These are phyloP conservation scores for Hyphopichia homilentoma DNA, from an alignment of 805 yeast species.

Conservation along the genomic window DNA sequence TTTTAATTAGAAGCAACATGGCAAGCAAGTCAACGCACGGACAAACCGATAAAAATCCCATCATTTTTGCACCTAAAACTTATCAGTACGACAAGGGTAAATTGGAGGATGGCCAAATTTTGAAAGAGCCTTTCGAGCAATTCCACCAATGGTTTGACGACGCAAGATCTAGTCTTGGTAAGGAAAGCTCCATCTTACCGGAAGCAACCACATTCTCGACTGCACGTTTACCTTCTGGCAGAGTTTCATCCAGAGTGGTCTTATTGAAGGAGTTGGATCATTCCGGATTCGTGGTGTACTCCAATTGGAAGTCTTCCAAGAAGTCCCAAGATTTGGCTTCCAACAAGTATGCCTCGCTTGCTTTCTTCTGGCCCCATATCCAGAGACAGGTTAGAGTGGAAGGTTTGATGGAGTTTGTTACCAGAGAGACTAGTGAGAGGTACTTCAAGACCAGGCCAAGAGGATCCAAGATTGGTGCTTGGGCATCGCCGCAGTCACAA, in stretches of 20 bases:
- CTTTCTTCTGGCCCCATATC: slow-evolving; percentile 86
- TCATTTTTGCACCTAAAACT: slow-evolving; percentile 77
- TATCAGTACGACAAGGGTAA: slow-evolving; percentile 77
- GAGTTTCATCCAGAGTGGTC: slow-evolving; percentile 80
- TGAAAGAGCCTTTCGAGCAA: slow-evolving; percentile 64
- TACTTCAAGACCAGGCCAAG: slow-evolving; percentile 88
- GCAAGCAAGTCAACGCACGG: not conserved
- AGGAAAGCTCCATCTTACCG: slow-evolving; percentile 47
- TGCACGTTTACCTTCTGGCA: slow-evolving; percentile 83
- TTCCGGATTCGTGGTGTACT: slow-evolving; percentile 79
- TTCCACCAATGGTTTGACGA: slow-evolving; percentile 84
- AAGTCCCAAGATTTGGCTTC: slow-evolving; percentile 67
- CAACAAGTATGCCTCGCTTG: slow-evolving; percentile 78
- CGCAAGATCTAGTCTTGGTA: slow-evolving; percentile 46
- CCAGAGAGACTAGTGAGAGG: slow-evolving; percentile 66
- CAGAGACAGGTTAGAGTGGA: slow-evolving; percentile 95
- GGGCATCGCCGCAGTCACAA: slow-evolving; percentile 89
- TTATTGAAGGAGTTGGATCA: slow-evolving; percentile 86
- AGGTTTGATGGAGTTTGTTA: slow-evolving; percentile 73
- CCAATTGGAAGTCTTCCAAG: slow-evolving; percentile 88
- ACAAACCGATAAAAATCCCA: slow-evolving; percentile 16
- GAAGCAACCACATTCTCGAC: slow-evolving; percentile 89
- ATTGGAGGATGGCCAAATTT: slow-evolving; percentile 52
- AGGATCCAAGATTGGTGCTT: slow-evolving; percentile 92
- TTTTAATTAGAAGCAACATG: too few relatives aligned